A percentile compares a stretch with the other conserved stretches of the same genome.
phyloP scores from a whole-genome alignment of 805 yeast species.

The Yarrowia alimentaria region DNA sequence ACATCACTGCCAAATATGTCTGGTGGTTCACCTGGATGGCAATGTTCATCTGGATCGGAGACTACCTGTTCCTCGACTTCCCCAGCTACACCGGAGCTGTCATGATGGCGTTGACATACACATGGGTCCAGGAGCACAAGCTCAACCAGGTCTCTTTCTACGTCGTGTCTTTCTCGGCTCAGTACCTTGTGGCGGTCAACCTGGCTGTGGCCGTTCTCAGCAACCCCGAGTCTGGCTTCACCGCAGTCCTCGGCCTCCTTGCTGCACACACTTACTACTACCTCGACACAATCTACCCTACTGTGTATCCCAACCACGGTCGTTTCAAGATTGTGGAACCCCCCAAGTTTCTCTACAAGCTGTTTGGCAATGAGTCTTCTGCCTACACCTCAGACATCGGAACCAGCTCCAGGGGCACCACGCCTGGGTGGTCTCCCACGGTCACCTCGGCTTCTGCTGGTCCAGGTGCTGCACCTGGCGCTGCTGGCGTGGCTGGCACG shows the following conservation, averaged over 20 bases:
- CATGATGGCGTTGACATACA: conserved; percentile 40
- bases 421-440: too few relatives aligned
- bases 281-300: conserved; percentile 29
- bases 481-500: conserved; percentile 1
- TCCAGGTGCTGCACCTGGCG: conserved; percentile 3
- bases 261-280: conserved; percentile 33
- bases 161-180: conserved; percentile 38
- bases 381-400: conserved; percentile 25
- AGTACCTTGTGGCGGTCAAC: conserved; percentile 38
- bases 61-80: conserved; percentile 7
- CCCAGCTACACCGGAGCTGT: conserved; percentile 31
- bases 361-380: conserved; percentile 6
- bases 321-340: conserved; percentile 27
- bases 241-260: conserved; percentile 38
- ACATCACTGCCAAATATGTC: conserved; percentile 13
- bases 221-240: conserved; percentile 38
- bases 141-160: conserved; percentile 35
- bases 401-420: conserved; percentile 2
- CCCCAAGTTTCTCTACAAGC: conserved; percentile 1
- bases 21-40: conserved; percentile 18
- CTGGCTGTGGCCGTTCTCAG: conserved; percentile 36
- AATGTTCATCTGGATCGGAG: conserved; percentile 20
- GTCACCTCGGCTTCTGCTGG: not conserved
- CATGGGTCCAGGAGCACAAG: conserved; percentile 42
- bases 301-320: conserved; percentile 16